A percentile compares a stretch with the other conserved stretches of the same genome.
phyloP scores from a whole-genome alignment of 345 rosid species.

The Sapria himalayana region DNA sequence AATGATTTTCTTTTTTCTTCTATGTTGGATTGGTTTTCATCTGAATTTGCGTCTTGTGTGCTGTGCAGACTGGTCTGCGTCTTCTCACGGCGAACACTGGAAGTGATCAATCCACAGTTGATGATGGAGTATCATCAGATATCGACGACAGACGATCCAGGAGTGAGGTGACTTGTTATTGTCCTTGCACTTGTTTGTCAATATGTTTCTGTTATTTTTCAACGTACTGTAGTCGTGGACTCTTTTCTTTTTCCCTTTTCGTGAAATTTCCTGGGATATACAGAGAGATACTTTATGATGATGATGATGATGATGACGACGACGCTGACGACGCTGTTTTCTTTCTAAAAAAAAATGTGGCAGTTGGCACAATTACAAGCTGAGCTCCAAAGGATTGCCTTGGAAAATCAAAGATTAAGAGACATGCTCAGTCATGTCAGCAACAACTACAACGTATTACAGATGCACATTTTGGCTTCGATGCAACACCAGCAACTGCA shows the following conservation, averaged over 20 bases:
- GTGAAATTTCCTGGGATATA: no score
- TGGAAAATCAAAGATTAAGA: slow-evolving; percentile 49
- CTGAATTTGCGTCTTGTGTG: no score
- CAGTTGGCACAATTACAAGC: slow-evolving; percentile 40
- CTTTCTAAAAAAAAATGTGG: no score
- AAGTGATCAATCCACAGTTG: slow-evolving; percentile 70
- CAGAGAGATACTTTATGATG: no score
- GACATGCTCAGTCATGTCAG: slow-evolving; percentile 62
- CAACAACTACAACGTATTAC: slow-evolving; percentile 41
- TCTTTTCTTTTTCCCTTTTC: no score
- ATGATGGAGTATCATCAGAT: slow-evolving; percentile 50
- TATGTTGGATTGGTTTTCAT: no score
- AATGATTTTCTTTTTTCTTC: no score
- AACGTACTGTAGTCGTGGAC: no score
- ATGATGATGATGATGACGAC: no score
- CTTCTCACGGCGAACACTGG: slow-evolving; percentile 50
- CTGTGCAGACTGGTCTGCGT: slow-evolving; percentile 78
- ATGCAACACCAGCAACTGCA: slow-evolving; percentile 30
- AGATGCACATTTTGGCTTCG: slow-evolving; percentile 40
- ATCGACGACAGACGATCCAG: slow-evolving; percentile 32
- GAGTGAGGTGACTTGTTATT: slow-evolving; percentile 57
- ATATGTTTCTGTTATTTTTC: no score
- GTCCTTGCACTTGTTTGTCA: neutral
- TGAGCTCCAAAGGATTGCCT: slow-evolving; percentile 45
- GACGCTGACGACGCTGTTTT: no score